Conservation (phyloP, 129 eudicot species). For the Logfia minima region DNA sequence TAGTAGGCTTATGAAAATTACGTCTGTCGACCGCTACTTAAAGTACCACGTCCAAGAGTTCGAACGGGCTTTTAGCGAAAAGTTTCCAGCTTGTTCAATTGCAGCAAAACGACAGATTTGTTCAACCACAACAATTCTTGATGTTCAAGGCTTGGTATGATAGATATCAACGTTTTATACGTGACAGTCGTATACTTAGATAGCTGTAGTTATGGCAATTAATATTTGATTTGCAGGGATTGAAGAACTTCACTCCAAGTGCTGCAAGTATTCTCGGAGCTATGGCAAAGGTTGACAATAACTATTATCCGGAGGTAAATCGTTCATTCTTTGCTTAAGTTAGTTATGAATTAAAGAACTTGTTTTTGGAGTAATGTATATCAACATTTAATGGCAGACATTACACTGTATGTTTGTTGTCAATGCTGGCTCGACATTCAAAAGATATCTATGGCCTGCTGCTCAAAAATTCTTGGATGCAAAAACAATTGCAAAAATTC, state of each 20-base stretch:
- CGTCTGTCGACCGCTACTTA: slow-evolving; percentile 68
- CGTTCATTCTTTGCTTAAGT: background rate
- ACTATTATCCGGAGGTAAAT: slow-evolving; percentile 85
- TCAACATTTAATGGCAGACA: slow-evolving; percentile 48
- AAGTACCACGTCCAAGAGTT: slow-evolving; percentile 92
- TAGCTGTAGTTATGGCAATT: background rate
- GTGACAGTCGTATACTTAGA: background rate
- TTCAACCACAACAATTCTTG: slow-evolving; percentile 86
- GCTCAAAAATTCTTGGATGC: slow-evolving; percentile 82
- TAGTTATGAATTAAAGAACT: background rate
- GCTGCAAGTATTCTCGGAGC: slow-evolving; percentile 81
- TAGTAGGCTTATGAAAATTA: slow-evolving; percentile 69
- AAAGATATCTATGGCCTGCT: slow-evolving; percentile 90
- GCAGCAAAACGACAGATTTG: slow-evolving; percentile 80
- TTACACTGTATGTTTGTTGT: slow-evolving; percentile 81
- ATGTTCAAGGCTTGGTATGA: slow-evolving; percentile 87
- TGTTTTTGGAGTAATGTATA: slow-evolving; percentile 10
- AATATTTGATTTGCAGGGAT: slow-evolving; percentile 52
- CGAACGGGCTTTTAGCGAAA: slow-evolving; percentile 76
- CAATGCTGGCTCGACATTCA: slow-evolving; percentile 81
- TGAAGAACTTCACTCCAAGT: slow-evolving; percentile 71
- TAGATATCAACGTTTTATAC: slow-evolving; percentile 17
- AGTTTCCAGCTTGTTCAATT: slow-evolving; percentile 88
- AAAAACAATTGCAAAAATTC: slow-evolving; percentile 73
- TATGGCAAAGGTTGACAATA: slow-evolving; percentile 76